These are phyloP conservation scores for Magnolia officinalis DNA, from an alignment of 164 flowering plant genomes.

Conservation along the genomic window DNA sequence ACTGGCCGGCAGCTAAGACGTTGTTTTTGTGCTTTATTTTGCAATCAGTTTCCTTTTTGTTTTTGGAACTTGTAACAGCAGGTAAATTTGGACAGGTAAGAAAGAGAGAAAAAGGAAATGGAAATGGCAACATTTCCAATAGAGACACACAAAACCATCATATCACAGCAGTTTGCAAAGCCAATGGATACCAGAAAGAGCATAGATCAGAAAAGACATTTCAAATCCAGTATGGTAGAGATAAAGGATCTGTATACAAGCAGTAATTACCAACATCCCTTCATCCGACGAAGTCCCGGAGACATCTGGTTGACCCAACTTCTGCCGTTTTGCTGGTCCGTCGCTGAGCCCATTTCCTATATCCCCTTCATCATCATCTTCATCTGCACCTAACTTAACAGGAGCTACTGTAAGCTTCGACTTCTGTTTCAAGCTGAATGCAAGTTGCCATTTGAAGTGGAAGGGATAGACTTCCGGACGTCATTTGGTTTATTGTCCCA, in stretches of 20 bases:
- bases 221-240: not conserved
- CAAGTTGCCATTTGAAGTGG: slow-evolving; percentile 73
- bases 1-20: too few species aligned
- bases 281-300: slow-evolving; percentile 34
- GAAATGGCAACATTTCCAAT: not conserved
- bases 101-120: not conserved
- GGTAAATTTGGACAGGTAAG: not conserved
- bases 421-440: slow-evolving; percentile 96
- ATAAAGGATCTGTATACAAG: slow-evolving; percentile 22
- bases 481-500: slow-evolving; percentile 35
- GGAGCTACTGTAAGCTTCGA: slow-evolving; percentile 77
- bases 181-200: not conserved
- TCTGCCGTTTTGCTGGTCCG: slow-evolving; percentile 59
- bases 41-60: not conserved
- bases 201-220: not conserved
- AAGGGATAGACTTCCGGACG: slow-evolving; percentile 28
- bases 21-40: too few species aligned
- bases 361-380: slow-evolving; percentile 65
- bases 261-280: slow-evolving; percentile 83
- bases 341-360: slow-evolving; percentile 35
- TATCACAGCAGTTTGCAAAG: slow-evolving; percentile 1
- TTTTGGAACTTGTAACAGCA: not conserved
- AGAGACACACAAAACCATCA: not conserved
- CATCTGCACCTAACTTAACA: slow-evolving; percentile 77
- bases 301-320: slow-evolving; percentile 40